Evolutionary conservation across 228 moss, liverwort and hornwort genomes (phyloP).

Genomic region (Sphagnum fallax): DNA sequence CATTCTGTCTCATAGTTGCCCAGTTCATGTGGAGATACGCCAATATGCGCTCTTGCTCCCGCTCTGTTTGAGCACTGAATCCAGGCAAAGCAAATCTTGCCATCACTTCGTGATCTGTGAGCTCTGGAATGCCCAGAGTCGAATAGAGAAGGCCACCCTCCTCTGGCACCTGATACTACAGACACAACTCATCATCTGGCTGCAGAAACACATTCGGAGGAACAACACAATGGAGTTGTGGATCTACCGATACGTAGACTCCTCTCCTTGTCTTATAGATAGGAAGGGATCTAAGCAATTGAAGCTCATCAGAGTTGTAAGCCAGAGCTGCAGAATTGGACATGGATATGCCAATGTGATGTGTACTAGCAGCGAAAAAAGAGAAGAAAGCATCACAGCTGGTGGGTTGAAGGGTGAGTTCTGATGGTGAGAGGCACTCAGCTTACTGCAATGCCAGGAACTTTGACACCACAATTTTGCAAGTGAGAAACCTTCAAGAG

Average conservation of each 20-base stretch:
- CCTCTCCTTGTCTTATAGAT: conserved; percentile 69
- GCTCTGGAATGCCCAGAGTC: conserved; percentile 59
- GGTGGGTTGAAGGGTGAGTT: conserved; percentile 49
- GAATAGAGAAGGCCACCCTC: conserved; percentile 68
- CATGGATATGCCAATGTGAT: too few relatives aligned
- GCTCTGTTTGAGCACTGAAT: conserved; percentile 45
- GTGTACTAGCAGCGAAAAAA: conserved; percentile 48
- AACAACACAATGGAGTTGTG: conserved; percentile 65
- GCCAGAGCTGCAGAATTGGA: conserved; percentile 15
- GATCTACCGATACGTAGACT: conserved; percentile 47
- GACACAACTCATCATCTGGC: conserved; percentile 70
- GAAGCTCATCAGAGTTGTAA: conserved; percentile 48
- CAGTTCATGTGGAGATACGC: conserved; percentile 59
- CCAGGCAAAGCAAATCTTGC: conserved; percentile 72
- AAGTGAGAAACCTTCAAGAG: conserved; percentile 36
- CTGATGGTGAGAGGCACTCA: conserved; percentile 37
- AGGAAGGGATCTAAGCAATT: conserved; percentile 61
- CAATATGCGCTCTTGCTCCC: conserved; percentile 59
- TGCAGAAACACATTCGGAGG: conserved; percentile 68
- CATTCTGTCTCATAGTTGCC: conserved; percentile 51
- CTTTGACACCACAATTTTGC: conserved; percentile 58
- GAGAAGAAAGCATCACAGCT: conserved; percentile 73
- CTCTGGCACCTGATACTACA: conserved; percentile 36
- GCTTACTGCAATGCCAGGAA: conserved; percentile 64
- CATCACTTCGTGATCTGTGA: conserved; percentile 74